Percentiles rank a stretch among this genome's conserved stretches.
Conservation (phyloP, 768 basidiomycete species). For the Kwoniella dejecticola region DNA sequence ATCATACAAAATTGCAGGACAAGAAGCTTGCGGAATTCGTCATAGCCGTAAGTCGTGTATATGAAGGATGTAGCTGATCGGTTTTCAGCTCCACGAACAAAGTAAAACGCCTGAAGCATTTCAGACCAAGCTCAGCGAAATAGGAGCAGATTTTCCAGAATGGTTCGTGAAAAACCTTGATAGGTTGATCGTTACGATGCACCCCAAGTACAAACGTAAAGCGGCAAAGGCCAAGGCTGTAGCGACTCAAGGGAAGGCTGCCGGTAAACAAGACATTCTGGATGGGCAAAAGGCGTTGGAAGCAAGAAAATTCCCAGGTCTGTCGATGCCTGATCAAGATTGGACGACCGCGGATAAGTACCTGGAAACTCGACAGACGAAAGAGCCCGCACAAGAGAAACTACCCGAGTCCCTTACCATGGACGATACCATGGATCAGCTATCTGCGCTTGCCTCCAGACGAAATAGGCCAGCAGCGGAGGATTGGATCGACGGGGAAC, state of each 20-base stretch:
- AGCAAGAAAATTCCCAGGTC: conserved; percentile 84
- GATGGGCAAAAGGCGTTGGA: conserved; percentile 70
- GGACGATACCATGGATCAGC: conserved; percentile 81
- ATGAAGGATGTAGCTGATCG: conserved; percentile 1
- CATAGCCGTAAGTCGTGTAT: conserved; percentile 61
- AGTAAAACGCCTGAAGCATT: conserved; percentile 77
- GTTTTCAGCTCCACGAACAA: conserved; percentile 68
- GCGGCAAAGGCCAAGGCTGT: conserved; percentile 54
- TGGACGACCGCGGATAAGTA: conserved; percentile 60
- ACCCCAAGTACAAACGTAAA: conserved; percentile 91
- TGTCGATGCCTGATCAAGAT: conserved; percentile 77
- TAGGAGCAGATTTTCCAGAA: conserved; percentile 81
- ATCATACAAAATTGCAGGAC: conserved; percentile 75
- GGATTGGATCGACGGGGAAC: conserved; percentile 53
- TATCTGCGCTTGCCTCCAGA: conserved; percentile 71
- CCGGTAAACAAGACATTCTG: conserved; percentile 20
- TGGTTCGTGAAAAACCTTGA: conserved; percentile 91
- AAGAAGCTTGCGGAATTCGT: conserved; percentile 94
- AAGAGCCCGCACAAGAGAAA: conserved; percentile 33
- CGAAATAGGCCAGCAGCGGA: conserved; percentile 57
- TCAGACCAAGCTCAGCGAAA: conserved; percentile 73
- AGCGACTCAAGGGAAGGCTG: conserved; percentile 24
- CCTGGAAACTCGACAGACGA: conserved; percentile 32
- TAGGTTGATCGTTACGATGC: conserved; percentile 88
- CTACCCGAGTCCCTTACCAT: conserved; percentile 64